These are phyloP conservation scores for Paramarasmius palmivorus DNA, from an alignment of 1,284 basidiomycete species.

Conservation along the genomic window DNA sequence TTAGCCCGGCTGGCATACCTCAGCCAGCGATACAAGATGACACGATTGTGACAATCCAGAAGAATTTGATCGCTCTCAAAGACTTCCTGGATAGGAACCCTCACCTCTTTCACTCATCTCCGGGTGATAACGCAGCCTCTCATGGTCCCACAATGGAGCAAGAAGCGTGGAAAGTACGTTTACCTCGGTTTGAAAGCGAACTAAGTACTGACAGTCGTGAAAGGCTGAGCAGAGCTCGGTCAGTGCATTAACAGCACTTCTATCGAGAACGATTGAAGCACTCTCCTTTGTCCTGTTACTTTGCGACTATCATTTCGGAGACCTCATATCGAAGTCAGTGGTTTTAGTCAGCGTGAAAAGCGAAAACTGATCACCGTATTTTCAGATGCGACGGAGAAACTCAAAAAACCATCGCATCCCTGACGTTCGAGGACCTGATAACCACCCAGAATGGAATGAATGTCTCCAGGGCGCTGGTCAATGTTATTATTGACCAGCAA, in stretches of 20 bases:
- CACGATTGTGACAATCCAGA: constrained; percentile 69
- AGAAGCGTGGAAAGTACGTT: constrained; percentile 78
- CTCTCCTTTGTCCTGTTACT: constrained; percentile 92
- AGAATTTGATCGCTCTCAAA: constrained; percentile 77
- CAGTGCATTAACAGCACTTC: constrained; percentile 67
- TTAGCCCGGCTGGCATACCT: constrained; percentile 46
- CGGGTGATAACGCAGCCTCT: constrained; percentile 59
- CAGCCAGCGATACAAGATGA: constrained; percentile 64
- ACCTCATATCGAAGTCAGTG: constrained; percentile 78
- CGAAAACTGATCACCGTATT: constrained; percentile 10
- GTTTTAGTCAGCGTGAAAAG: constrained; percentile 8
- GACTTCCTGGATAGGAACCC: constrained; percentile 78
- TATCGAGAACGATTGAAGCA: constrained; percentile 86
- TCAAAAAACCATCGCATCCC: constrained; percentile 63
- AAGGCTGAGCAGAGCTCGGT: constrained; percentile 84
- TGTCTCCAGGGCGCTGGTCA: constrained; percentile 86
- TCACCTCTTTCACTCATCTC: constrained; percentile 76
- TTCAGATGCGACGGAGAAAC: constrained; percentile 67
- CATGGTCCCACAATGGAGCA: constrained; percentile 64
- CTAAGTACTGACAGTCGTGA: constrained; percentile 7
- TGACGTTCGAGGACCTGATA: constrained; percentile 87
- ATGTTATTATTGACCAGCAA: constrained; percentile 96
- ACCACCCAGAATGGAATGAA: constrained; percentile 82
- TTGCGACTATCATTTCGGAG: constrained; percentile 88
- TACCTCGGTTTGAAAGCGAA: constrained; percentile 3